Base-by-base conservation (phyloP, 495 filamentous ascomycete genomes). In the Extremus antarcticus region DNA sequence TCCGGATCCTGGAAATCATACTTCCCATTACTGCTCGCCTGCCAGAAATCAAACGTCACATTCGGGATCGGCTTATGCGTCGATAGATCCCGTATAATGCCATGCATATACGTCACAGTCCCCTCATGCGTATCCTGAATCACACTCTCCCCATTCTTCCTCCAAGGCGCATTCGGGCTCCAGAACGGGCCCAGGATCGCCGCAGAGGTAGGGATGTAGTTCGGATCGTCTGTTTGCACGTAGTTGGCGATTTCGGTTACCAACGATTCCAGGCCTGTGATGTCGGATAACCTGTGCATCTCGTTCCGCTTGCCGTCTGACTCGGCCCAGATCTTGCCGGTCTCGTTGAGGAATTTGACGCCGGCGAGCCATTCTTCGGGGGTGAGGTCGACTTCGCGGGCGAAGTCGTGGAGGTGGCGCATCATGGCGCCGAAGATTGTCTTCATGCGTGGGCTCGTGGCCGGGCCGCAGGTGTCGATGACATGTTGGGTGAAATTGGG, bases 1-100 rank as follows among this genome's bases (percentile, higher is more conserved):
- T 80, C 73, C 38, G 84, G 82, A 70, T 90, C 87, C 73, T 92
- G 87, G 81, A 89, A 88, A 69, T 92, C 87, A 78, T 92, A 92
- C 66, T 85, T 79, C 65, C 86, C 86, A 74, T 90, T 92, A 70
- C 85, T 76, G 7, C 80, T 84, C 40, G 86, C 85, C 67, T 92
- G 85, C 87, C 87, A 92, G 74, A 90, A 84, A 68, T 92, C 87
- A 65, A 91, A 79, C 52, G 85, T 81, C 63, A 85, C 86, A 62
- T 70, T 70, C 47, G 72, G 77, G 67, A 91, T 83, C 53, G 82
- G 82, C 70, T 79, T 74, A 62, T 82, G 81, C 21, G 86, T 88
- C 51, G 80, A 76, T 64, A 88, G 77, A 71, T 91, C 86, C 54
- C 67, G 73, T 61, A 91, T 77, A 48, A 75, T 71, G 57, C 87